Base-by-base conservation (phyloP, 768 basidiomycete species). In the Leccinum broughii region DNA sequence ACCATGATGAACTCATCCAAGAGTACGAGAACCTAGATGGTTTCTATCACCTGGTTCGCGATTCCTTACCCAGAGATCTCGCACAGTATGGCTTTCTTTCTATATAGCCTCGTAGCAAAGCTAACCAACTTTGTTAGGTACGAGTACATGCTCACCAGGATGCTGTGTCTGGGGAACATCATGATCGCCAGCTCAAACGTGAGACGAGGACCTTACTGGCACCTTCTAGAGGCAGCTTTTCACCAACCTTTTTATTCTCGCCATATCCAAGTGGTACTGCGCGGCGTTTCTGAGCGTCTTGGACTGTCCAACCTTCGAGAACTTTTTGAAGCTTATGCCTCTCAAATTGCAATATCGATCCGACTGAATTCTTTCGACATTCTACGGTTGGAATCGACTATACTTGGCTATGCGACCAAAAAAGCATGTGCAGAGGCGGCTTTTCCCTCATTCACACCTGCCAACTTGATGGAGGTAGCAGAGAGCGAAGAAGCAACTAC, bases 171-270 rank as follows among this genome's bases (percentile, higher is more conserved):
- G 14, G 89, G 85, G 28, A 93, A 92, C 73, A 83, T 88, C 63
- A 87, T 92, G 82, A 81, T 97, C 44, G 82, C 85, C 17, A 90
- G 87, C 67, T 88, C 92, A 1, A 81, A 83, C 2, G 83, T 89
- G 22, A 82, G 95, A 28, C 85, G 92, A 15, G 90, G 87, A 4
- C 83, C 93, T 1, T 94, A 96, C 69, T 95, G 90, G 86, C 89
- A 96, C 72, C 70, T 98, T 53, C 77, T 98, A 60, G 93, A 95
- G 71, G 83, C 84, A 6, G 83, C 72, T 66, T 77, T 63, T 63
- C 73, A 80, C 62, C 69, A 67, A 17, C 62, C 62, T 46, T 62
- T 69, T 54, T 58, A 70, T 69, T 60, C 67, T 55, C 55, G 64
- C 4, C 73, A 75, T 54, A 75, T 83, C 48, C 74, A 80, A 59